Evolutionary conservation across 1,284 basidiomycete species (phyloP), one percentile per base, ranked within the genome.

Genomic region (Porogramme epimiltina): DNA sequence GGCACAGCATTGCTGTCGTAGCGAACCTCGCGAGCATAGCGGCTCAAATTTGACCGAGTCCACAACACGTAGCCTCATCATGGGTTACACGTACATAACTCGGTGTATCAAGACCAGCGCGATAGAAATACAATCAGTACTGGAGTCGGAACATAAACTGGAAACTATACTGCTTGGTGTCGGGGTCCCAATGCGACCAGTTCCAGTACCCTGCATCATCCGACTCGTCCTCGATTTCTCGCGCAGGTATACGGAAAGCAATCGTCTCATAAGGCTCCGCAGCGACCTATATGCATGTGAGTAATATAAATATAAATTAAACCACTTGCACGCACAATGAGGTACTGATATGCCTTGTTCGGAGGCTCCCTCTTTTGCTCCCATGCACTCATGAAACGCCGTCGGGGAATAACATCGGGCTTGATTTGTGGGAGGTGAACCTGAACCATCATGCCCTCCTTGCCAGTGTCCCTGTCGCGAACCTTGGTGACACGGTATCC

Each of bases 221-320:
- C 41, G 89, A 84, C 70, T 97, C 91, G 59, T 95, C 91, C 65
- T 95, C 96, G 58, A 99, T 96, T 73, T 98, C 96, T 47, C 92
- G 85, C n/a, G 95, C 89, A 41, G 96, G 97, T 60, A 99, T 93
- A 25, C 96, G 93, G 78, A 99, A 99, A 9, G 95, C 93, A 61
- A 99, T 96, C 2, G 95, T 98, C 73, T 99, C 96, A 69, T 99
- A 99, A 5, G 97, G 96, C 66, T 99, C 97, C 18, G 97, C 95
- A 16, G 96, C 97, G 51, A 99, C 91, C 93, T 97, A 62, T 24
- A 34, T 23, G 37, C 37, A 48, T 42, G 46, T 38, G 51, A 49
- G 41, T 15, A 42, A 42, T 45, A 57, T 16, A 22, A 40, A 16
- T 47, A 51, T 50, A 38, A 41, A 56, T 22, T 42, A 41, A 20